Conservation (phyloP, 1,139 yeast species). For the Yamadazyma friedrichii region DNA sequence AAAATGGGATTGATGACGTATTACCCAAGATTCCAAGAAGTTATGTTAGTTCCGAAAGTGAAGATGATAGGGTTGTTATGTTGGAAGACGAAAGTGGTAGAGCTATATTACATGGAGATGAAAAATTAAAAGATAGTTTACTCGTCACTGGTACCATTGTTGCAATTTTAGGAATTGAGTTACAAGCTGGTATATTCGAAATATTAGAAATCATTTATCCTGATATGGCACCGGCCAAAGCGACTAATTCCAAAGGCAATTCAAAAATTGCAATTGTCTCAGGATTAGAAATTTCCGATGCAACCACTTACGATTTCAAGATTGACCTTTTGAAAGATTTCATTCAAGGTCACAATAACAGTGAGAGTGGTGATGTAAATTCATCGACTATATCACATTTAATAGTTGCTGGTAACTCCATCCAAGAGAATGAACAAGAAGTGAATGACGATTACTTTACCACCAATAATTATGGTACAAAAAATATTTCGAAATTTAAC, state of each 20-base stretch:
- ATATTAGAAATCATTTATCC: constrained; percentile 81
- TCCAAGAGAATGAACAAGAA: constrained; percentile 24
- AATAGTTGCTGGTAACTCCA: constrained; percentile 75
- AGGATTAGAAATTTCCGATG: constrained; percentile 61
- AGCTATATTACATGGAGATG: constrained; percentile 68
- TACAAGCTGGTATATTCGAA: constrained; percentile 80
- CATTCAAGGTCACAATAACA: constrained; percentile 51
- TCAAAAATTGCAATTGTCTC: constrained; percentile 61
- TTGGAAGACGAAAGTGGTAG: constrained; percentile 95
- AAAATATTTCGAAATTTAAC: constrained; percentile 50
- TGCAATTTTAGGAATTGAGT: constrained; percentile 84
- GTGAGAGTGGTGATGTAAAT: constrained; percentile 3
- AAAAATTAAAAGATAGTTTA: constrained; percentile 42
- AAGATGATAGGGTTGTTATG: constrained; percentile 52
- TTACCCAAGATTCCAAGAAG: constrained; percentile 36
- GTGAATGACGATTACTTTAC: constrained; percentile 31
- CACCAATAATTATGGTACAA: constrained; percentile 50
- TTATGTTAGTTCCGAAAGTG: constrained; percentile 24
- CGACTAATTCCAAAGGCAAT: constrained; percentile 19
- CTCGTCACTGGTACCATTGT: constrained; percentile 87
- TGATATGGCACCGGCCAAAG: constrained; percentile 54
- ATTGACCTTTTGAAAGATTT: constrained; percentile 69
- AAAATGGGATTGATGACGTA: constrained; percentile 54
- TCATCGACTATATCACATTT: constrained; percentile 48
- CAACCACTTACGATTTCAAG: constrained; percentile 40